phyloP scores from a whole-genome alignment of 2,329 filamentous ascomycete species.

The Colletotrichum paranaense region DNA sequence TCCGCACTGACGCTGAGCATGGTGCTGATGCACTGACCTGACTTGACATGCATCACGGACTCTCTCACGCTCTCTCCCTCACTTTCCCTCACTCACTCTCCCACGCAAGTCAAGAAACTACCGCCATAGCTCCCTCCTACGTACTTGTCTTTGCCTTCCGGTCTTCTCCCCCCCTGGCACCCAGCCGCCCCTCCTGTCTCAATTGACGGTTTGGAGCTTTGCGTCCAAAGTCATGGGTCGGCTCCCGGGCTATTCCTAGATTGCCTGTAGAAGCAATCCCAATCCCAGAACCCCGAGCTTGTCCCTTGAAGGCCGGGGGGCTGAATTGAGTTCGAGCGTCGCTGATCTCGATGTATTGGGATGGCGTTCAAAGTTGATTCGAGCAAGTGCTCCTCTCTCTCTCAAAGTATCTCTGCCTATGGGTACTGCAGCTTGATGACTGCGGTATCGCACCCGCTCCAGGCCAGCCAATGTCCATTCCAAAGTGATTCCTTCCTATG shows the following conservation, averaged over 20 bases:
- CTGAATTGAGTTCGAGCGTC: slow-evolving; percentile 3
- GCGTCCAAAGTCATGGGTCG: slow-evolving; percentile 1
- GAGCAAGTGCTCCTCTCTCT: neutral
- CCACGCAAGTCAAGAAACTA: neutral
- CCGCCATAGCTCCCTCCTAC: neutral
- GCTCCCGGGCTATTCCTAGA: neutral
- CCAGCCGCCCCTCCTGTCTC: neutral
- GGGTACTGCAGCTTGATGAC: neutral
- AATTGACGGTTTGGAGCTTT: neutral
- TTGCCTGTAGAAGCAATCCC: neutral
- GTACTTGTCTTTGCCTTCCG: no score
- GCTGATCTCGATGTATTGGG: neutral
- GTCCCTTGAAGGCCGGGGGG: neutral
- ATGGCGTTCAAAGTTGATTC: neutral
- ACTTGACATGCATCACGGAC: slow-evolving; percentile 20
- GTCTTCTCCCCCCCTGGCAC: neutral
- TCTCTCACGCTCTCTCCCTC: neutral
- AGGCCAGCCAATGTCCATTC: neutral
- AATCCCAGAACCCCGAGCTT: neutral
- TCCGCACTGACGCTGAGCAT: slow-evolving; percentile 19
- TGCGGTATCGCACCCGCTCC: neutral
- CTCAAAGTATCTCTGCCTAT: neutral
- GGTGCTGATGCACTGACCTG: slow-evolving; percentile 27
- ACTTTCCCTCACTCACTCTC: neutral
- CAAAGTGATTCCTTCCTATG: neutral